Evolutionary conservation across 371 early-diverging fungal genomes (phyloP), one percentile per base, ranked within the genome.

Genomic region (Basidiobolus meristosporus): DNA sequence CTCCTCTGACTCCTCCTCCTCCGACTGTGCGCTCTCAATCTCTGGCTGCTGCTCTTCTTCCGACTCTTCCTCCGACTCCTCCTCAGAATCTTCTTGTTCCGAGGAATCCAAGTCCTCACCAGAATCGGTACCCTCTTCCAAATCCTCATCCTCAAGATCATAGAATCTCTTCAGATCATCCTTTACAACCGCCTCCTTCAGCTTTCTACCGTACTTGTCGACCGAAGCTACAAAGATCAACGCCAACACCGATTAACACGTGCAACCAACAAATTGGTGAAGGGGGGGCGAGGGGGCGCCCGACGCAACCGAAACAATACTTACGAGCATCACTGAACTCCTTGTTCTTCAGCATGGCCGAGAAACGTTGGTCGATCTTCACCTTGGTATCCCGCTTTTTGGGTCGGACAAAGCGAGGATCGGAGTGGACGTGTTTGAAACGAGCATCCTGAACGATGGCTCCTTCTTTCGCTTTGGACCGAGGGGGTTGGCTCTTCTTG

Each of bases 301-400:
- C n/a, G n/a, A n/a, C n/a, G n/a, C n/a, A n/a, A n/a, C n/a, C n/a
- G n/a, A n/a, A n/a, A n/a, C n/a, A n/a, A n/a, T n/a, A 63, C 68
- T 42, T 65, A 73, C 63, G 76, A 39, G 62, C 67, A 51, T 62
- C 66, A 15, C 59, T 70, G 52, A 83, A 84, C 39, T 84, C 85
- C 22, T 75, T 70, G 44, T 70, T 67, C 20, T 68, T 64, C 52
- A 88, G 64, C 79, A 90, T 81, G 38, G 64, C 51, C 31, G 70
- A 56, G 59, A 93, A 93, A 39, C 95, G 82, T 38, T 70, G 60
- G 64, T 96, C 97, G 28, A 96, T 68, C n/a, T 68, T 68, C 39
- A 96, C 73, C 56, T 91, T 91, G 44, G 62, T 54, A 38, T 77
- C 75, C 50, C 70, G 69, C 61, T 79, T 82, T 47, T 75, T 75